phyloP scores from a whole-genome alignment of 805 yeast species.

The Cyberlindnera mycetangii region DNA sequence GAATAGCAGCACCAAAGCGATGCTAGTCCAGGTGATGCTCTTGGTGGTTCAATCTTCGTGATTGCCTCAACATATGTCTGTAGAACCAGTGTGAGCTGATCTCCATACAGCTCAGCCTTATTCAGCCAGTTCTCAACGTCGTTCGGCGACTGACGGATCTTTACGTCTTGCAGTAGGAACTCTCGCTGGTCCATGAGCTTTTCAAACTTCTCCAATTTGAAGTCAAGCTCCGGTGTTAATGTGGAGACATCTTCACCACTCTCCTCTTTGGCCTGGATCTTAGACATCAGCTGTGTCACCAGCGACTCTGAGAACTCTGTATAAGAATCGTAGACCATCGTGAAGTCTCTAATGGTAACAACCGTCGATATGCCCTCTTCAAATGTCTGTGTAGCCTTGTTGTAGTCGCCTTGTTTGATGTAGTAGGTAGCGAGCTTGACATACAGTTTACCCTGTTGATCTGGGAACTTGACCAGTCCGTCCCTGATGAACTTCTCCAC shows the following conservation, averaged over 20 bases:
- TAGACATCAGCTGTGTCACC: constrained; percentile 26
- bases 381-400: constrained; percentile 41
- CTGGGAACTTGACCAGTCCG: constrained; percentile 48
- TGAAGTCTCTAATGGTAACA: constrained; percentile 57
- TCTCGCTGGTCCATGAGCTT: constrained; percentile 53
- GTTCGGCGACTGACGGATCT: constrained; percentile 58
- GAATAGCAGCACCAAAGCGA: constrained; percentile 74
- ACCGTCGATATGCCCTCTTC: constrained; percentile 47
- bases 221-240: constrained; percentile 36
- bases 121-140: constrained; percentile 68
- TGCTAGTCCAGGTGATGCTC: constrained; percentile 45
- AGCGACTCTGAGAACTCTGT: constrained; percentile 56
- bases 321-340: constrained; percentile 58
- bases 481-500: constrained; percentile 35
- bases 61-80: constrained; percentile 65
- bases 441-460: constrained; percentile 51
- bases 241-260: constrained; percentile 15
- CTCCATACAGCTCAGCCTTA: constrained; percentile 47
- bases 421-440: constrained; percentile 48
- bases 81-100: constrained; percentile 41
- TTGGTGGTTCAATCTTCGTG: constrained; percentile 58
- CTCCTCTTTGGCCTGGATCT: constrained; percentile 11
- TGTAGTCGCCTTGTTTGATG: constrained; percentile 33
- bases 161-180: constrained; percentile 62
- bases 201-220: constrained; percentile 48